phyloP scores from a whole-genome alignment of 2,329 filamentous ascomycete genomes.

The Fusarium sp. region DNA sequence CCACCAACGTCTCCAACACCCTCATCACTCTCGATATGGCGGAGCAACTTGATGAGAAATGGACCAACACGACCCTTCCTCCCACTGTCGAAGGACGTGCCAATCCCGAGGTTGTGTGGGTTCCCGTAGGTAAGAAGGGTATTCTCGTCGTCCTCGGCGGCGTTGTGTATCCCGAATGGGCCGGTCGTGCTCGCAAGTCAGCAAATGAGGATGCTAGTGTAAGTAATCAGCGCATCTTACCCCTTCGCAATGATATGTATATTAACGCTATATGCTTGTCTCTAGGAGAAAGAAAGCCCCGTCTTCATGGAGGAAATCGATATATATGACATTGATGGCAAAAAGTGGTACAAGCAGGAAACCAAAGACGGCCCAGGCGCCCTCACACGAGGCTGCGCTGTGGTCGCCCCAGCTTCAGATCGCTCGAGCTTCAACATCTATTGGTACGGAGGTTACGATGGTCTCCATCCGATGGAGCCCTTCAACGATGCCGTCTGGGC shows the following conservation, averaged over 20 bases:
- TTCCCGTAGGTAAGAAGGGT: slow-evolving; percentile 81
- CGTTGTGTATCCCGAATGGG: slow-evolving; percentile 71
- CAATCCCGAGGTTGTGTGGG: slow-evolving; percentile 76
- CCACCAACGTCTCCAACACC: slow-evolving; percentile 63
- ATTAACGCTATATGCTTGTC: slow-evolving; percentile 1
- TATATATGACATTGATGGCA: slow-evolving; percentile 79
- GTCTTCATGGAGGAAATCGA: slow-evolving; percentile 79
- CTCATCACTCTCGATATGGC: slow-evolving; percentile 73
- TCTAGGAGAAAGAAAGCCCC: slow-evolving; percentile 72
- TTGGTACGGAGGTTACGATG: slow-evolving; percentile 83
- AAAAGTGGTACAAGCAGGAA: slow-evolving; percentile 76
- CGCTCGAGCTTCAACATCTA: slow-evolving; percentile 84
- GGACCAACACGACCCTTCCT: slow-evolving; percentile 69
- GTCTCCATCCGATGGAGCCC: slow-evolving; percentile 52
- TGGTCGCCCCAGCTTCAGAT: slow-evolving; percentile 78
- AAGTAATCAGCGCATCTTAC: slow-evolving; percentile 29
- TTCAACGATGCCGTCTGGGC: slow-evolving; percentile 82
- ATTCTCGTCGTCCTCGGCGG: slow-evolving; percentile 84
- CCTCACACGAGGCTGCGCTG: slow-evolving; percentile 77
- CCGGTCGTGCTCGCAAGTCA: slow-evolving; percentile 40
- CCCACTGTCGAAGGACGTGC: slow-evolving; percentile 64
- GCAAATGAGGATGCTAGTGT: slow-evolving; percentile 49
- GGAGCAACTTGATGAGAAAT: slow-evolving; percentile 61
- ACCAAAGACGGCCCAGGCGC: slow-evolving; percentile 71
- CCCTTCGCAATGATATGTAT: no score